Percentiles rank a stretch among this genome's conserved stretches.
phyloP scores from a whole-genome alignment of 176 grass and related monocot species.

The Triticum monococcum region DNA sequence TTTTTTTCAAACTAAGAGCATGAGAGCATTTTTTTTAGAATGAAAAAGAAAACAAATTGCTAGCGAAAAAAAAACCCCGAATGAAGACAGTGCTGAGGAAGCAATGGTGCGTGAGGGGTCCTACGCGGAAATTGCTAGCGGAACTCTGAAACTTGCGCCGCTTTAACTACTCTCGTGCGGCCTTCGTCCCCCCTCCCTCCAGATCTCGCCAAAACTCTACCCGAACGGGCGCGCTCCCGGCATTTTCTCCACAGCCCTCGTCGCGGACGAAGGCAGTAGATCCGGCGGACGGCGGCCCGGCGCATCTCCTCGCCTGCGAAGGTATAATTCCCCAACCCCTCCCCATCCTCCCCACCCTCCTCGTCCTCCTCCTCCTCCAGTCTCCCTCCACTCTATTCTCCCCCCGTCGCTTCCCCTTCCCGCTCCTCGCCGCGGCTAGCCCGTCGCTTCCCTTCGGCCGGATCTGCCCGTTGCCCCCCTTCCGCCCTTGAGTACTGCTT shows the following conservation, averaged over 20 bases:
- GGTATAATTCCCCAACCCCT: not conserved
- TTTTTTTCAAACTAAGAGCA: too few species aligned
- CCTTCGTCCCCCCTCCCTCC: not conserved
- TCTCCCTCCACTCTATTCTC: not conserved
- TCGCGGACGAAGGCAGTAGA: not conserved
- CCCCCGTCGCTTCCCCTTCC: not conserved
- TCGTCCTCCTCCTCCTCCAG: not conserved
- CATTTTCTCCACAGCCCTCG: conserved; percentile 14
- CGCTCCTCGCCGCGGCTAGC: not conserved
- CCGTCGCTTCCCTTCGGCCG: not conserved
- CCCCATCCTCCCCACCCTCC: too few species aligned
- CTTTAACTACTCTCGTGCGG: not conserved
- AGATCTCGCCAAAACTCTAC: conserved; percentile 17
- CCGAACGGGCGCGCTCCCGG: not conserved
- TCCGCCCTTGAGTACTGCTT: not conserved
- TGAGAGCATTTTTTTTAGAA: too few species aligned
- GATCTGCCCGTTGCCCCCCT: not conserved
- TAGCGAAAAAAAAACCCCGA: too few species aligned
- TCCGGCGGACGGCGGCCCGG: not conserved
- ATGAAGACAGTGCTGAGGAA: too few species aligned
- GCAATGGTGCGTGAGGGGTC: too few species aligned
- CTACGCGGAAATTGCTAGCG: too few species aligned
- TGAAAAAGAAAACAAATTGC: too few species aligned
- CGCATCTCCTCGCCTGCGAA: not conserved
- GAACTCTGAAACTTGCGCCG: not conserved